phyloP scores from a whole-genome alignment of 2,329 filamentous ascomycete genomes.

The Trichoderma sp. region DNA sequence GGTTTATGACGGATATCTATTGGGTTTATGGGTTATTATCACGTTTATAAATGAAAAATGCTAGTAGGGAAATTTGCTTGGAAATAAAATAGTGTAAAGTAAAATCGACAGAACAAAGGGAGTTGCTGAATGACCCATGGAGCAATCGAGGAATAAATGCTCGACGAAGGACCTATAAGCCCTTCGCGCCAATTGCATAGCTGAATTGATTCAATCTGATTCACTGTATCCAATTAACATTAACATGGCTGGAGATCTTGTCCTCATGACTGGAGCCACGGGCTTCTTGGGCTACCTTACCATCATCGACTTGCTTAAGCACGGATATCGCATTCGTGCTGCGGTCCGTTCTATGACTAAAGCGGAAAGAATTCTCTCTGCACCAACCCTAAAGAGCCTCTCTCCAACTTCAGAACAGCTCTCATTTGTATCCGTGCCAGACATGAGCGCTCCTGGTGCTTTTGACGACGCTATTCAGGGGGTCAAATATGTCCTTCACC shows the following conservation, averaged over 20 bases:
- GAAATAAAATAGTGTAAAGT: background rate
- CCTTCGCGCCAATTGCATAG: background rate
- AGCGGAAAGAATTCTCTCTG: background rate
- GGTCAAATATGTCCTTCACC: background rate
- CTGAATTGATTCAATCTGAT: background rate
- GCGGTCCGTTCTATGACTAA: background rate
- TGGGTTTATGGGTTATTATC: background rate
- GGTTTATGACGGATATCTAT: background rate
- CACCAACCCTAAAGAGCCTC: background rate
- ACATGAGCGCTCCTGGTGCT: background rate
- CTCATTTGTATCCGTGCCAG: background rate
- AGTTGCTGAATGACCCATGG: background rate
- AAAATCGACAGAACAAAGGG: background rate
- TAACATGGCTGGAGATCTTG: background rate
- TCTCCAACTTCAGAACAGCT: background rate
- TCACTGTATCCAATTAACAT: background rate
- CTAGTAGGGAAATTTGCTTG: background rate
- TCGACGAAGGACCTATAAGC: background rate
- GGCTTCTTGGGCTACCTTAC: background rate
- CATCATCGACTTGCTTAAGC: background rate
- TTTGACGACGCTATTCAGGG: background rate
- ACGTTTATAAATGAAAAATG: background rate
- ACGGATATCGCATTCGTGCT: background rate
- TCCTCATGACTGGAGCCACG: background rate
- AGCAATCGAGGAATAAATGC: background rate